These are phyloP conservation scores for Jasminum sambac DNA, from an alignment of 257 asterid genomes.

Conservation along the genomic window DNA sequence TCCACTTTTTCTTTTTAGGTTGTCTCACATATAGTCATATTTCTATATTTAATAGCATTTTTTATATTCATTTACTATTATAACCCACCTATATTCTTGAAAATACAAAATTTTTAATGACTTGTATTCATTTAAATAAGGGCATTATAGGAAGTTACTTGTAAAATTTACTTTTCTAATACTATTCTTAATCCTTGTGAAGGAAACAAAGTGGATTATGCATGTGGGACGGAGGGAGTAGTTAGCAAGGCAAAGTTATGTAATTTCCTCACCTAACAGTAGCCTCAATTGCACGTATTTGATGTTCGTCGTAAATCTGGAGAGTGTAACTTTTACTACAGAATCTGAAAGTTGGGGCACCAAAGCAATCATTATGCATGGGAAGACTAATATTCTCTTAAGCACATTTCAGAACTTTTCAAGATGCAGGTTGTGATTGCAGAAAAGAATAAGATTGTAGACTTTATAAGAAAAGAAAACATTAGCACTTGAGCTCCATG, in stretches of 20 bases:
- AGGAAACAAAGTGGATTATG: too few relatives aligned
- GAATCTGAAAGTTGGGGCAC: constrained; percentile 44
- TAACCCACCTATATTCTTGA: too few relatives aligned
- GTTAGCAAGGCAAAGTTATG: neutral
- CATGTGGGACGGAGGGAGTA: too few relatives aligned
- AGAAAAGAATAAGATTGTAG: neutral
- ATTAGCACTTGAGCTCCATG: neutral
- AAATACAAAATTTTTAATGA: too few relatives aligned
- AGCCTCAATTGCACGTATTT: constrained; percentile 50
- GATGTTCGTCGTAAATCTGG: constrained; percentile 50
- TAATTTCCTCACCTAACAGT: constrained; percentile 53
- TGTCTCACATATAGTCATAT: too few relatives aligned
- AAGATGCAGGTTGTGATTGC: neutral
- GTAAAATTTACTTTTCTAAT: too few relatives aligned
- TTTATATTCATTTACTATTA: too few relatives aligned
- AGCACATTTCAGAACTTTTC: neutral
- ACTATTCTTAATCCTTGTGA: too few relatives aligned
- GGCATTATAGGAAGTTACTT: too few relatives aligned
- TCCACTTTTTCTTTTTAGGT: too few relatives aligned
- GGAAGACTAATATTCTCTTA: neutral
- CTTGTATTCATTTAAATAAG: too few relatives aligned
- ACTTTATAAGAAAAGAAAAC: neutral
- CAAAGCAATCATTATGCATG: neutral
- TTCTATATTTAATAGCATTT: too few relatives aligned
- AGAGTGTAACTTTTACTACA: constrained; percentile 22